phyloP scores from a whole-genome alignment of 2,329 filamentous ascomycete species.

The Penicillium expansum region DNA sequence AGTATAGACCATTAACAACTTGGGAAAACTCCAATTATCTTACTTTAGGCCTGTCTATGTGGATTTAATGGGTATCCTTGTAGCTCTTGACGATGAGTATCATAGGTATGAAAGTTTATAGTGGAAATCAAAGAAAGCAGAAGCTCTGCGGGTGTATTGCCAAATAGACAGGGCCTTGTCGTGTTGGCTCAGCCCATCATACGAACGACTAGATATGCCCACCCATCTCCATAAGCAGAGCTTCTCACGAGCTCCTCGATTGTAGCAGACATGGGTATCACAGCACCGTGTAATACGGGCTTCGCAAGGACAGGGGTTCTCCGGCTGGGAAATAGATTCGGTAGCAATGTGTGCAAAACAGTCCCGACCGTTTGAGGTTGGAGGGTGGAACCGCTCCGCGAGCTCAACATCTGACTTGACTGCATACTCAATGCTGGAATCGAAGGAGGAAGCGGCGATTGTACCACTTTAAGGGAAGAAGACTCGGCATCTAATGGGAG shows the following conservation, averaged over 20 bases:
- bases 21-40: too few species aligned
- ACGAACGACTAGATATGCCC: conserved; percentile 76
- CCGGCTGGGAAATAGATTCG: conserved; percentile 80
- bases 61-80: too few species aligned
- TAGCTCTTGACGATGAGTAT: too few species aligned
- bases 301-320: conserved; percentile 80
- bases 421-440: conserved; percentile 32
- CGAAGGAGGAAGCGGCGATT: conserved; percentile 64
- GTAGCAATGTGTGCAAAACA: conserved; percentile 72
- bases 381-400: conserved; percentile 27
- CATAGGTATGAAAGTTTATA: too few species aligned
- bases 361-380: conserved; percentile 70
- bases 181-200: too few species aligned
- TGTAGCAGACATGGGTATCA: conserved; percentile 74
- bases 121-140: too few species aligned
- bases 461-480: conserved; percentile 63
- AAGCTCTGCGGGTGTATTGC: too few species aligned
- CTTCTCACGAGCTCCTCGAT: conserved; percentile 80
- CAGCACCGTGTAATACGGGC: conserved; percentile 79
- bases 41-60: too few species aligned
- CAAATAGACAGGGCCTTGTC: too few species aligned
- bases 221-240: conserved; percentile 87
- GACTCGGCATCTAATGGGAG: conserved; percentile 55
- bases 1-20: too few species aligned
- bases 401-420: conserved; percentile 22